Evolutionary conservation across 768 basidiomycete genomes (phyloP).

Genomic region (Hygrocybe punicea): DNA sequence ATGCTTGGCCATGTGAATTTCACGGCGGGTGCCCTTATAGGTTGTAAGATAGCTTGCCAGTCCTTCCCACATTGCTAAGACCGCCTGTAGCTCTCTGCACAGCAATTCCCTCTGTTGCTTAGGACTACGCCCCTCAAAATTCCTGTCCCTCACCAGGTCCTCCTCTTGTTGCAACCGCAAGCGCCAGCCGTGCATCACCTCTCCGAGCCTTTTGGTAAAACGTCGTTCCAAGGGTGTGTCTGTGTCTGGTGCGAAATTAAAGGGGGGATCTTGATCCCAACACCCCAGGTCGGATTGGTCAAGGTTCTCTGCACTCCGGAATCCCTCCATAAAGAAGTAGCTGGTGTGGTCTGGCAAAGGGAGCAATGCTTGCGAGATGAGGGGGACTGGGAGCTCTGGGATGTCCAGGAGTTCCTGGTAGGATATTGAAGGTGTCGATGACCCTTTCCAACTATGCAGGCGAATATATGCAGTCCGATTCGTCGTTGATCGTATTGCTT

Average conservation of each 20-base stretch:
- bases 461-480: no score
- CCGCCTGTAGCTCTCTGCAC: not conserved
- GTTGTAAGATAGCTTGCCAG: not conserved
- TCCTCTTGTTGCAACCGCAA: not conserved
- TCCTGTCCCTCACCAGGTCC: not conserved
- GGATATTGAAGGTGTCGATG: no score
- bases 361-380: not conserved
- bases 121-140: not conserved
- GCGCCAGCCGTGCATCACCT: not conserved
- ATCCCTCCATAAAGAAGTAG: not conserved
- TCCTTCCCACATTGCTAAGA: not conserved
- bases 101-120: not conserved
- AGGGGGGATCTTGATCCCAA: not conserved
- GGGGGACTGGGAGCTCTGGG: no score
- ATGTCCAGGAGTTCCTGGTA: no score
- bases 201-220: not conserved
- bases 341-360: no score
- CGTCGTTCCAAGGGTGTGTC: not conserved
- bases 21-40: not conserved
- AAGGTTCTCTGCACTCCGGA: not conserved
- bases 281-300: not conserved
- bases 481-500: no score
- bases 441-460: no score
- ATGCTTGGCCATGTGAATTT: not conserved
- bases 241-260: not conserved